phyloP scores from a whole-genome alignment of 1,284 basidiomycete species.

The Phylloboletellus chloephorus region DNA sequence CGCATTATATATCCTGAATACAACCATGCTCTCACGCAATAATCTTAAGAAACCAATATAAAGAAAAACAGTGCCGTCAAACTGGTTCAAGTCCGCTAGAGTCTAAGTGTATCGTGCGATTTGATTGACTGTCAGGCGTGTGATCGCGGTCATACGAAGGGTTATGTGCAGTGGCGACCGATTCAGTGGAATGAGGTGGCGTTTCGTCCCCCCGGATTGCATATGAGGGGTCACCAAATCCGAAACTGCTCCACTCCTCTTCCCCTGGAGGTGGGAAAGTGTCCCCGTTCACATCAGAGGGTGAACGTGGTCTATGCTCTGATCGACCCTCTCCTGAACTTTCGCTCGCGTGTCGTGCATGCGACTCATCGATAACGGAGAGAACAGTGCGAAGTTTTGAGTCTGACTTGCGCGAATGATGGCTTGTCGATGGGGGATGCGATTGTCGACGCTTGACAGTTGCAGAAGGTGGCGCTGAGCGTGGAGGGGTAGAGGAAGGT shows the following conservation, averaged over 20 bases:
- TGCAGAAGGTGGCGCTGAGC: conserved; percentile 39
- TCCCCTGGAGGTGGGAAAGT: conserved; percentile 13
- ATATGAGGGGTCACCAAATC: conserved; percentile 39
- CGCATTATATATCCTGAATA: conserved; percentile 4
- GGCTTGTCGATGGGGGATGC: conserved; percentile 38
- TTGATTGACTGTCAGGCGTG: conserved; percentile 28
- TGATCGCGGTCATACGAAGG: conserved; percentile 26
- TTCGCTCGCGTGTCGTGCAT: conserved; percentile 16
- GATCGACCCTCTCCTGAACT: conserved; percentile 11
- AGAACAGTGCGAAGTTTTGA: conserved; percentile 65
- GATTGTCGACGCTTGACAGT: conserved; percentile 45
- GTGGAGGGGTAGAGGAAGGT: conserved; percentile 38
- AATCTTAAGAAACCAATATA: conserved; percentile 7
- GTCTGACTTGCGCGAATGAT: conserved; percentile 51
- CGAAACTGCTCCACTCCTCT: conserved; percentile 38
- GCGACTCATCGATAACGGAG: conserved; percentile 56
- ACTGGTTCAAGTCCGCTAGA: conserved; percentile 10
- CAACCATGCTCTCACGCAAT: conserved; percentile 7
- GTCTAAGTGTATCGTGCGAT: conserved; percentile 30
- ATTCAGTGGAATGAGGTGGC: conserved; percentile 42
- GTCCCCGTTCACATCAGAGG: conserved; percentile 26
- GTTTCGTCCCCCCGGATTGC: conserved; percentile 39
- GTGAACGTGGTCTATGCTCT: conserved; percentile 13
- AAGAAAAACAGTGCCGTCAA: conserved; percentile 14
- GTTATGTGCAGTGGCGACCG: conserved; percentile 23